Base-by-base conservation (phyloP, 2,329 filamentous ascomycete genomes). In the Pseudogymnoascus sp. region DNA sequence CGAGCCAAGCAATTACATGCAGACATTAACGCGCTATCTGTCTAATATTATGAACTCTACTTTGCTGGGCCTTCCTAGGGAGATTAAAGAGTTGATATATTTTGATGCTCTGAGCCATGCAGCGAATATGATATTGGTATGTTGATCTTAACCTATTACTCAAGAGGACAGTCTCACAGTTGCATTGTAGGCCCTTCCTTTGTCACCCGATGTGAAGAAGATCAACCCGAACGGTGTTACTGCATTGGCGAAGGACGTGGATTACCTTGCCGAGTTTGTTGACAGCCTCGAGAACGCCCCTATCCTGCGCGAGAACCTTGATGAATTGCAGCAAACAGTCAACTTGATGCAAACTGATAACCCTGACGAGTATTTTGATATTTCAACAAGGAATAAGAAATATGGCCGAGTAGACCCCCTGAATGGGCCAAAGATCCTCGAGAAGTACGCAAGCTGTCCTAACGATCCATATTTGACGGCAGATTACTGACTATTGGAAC, bases 31-130 rank as follows among this genome's bases (percentile, higher is more conserved):
- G 0, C 84, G 88, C 11, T 99, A 97, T 72, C 79, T 99, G 18
- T 90, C 88, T 30, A 96, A 96, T 72, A 97, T 97, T 71, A 97
- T 97, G 91, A 92, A 87, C 70, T 94, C 90, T 0, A 96, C 95
- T 0, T 81, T 99, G 4, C 81, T 99, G 2, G 93, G 92, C 1
- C 78, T 99, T n/a, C 94, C 95, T 0, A 86, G 91, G 30, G 90
- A 96, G 69, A 97, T 99, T 74, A 97, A 97, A 72, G 91, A 96
- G 72, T 85, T 97, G 61, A 96, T 99, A 68, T 97, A 99, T 76
- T 97, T 96, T 70, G 94, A 97, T 71, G 94, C 94, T 0, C 81
- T 99, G 35, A 91, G 87, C 61, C 94, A 99, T 73, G 91, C 94
- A 1, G 88, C 90, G 3, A 89, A 89, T 64, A 90, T 89, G 73